A percentile compares a stretch with the other conserved stretches of the same genome.
Evolutionary conservation across 768 basidiomycete genomes (phyloP).

Genomic region (Xerocomellus intermedius): DNA sequence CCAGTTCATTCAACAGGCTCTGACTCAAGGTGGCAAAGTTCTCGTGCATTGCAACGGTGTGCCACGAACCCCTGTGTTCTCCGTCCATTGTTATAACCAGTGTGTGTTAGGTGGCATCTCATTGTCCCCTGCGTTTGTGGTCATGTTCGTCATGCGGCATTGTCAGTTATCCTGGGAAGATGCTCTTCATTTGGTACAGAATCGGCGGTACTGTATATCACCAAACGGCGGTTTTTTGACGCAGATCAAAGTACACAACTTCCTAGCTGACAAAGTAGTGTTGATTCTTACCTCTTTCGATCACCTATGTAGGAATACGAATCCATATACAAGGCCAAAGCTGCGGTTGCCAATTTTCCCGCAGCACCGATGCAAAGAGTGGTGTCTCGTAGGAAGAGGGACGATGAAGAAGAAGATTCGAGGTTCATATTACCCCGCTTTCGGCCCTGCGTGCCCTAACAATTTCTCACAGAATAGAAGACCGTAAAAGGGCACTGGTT

Average conservation of each 20-base stretch:
- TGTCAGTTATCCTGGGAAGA: constrained; percentile 84
- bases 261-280: not conserved
- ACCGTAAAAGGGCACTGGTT: constrained; percentile 43
- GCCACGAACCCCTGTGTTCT: not conserved
- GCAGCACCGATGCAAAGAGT: constrained; percentile 39
- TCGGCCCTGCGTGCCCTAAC: not conserved
- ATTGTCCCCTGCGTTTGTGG: constrained; percentile 83
- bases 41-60: constrained; percentile 88
- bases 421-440: constrained; percentile 26
- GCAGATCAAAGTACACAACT: constrained; percentile 73
- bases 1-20: constrained; percentile 67
- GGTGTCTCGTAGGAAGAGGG: constrained; percentile 63
- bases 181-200: constrained; percentile 84
- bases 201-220: constrained; percentile 89
- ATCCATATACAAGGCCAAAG: constrained; percentile 81
- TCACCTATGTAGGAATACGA: constrained; percentile 72
- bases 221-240: constrained; percentile 90
- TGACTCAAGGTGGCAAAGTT: constrained; percentile 61
- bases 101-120: constrained; percentile 70
- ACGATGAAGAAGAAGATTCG: constrained; percentile 68
- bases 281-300: constrained; percentile 1
- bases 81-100: not conserved
- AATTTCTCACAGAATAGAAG: constrained; percentile 34
- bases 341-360: constrained; percentile 64
- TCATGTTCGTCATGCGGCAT: constrained; percentile 92